A percentile compares a stretch with the other conserved stretches of the same genome.
Conservation (phyloP, 2,329 filamentous ascomycete species). For the Endoconidiophora laricicola region DNA sequence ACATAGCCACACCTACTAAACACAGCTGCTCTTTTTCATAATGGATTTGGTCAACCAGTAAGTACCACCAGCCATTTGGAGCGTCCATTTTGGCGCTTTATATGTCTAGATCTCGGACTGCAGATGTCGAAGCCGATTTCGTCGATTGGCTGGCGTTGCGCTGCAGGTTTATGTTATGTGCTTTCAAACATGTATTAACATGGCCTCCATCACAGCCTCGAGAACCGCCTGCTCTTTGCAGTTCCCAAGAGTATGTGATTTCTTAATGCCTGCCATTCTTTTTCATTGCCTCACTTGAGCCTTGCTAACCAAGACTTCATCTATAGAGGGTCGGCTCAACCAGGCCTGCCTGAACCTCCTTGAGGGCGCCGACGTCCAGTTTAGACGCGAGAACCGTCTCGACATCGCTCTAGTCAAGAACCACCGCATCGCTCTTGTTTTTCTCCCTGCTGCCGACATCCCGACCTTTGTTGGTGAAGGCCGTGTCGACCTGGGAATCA, state of each 20-base stretch:
- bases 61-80: conserved; percentile 17
- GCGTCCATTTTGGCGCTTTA: not conserved
- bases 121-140: no score
- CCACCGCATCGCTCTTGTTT: conserved; percentile 83
- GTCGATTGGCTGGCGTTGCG: no score
- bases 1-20: not conserved
- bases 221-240: conserved; percentile 85
- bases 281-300: not conserved
- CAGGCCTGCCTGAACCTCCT: conserved; percentile 78
- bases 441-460: conserved; percentile 92
- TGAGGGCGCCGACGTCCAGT: conserved; percentile 87
- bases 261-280: not conserved
- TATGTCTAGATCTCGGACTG: no score
- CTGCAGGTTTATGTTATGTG: not conserved
- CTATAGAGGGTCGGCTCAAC: conserved; percentile 77
- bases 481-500: conserved; percentile 85
- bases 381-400: conserved; percentile 82
- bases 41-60: conserved; percentile 50
- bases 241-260: conserved; percentile 81
- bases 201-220: conserved; percentile 42
- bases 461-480: conserved; percentile 95
- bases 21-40: not conserved
- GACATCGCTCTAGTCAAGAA: conserved; percentile 98
- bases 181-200: conserved; percentile 1
- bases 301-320: conserved; percentile 13